A percentile compares a stretch with the other conserved stretches of the same genome.
These are phyloP conservation scores for Eimeria sp. DNA, from an alignment of 169 alveolate genomes.

Conservation along the genomic window DNA sequence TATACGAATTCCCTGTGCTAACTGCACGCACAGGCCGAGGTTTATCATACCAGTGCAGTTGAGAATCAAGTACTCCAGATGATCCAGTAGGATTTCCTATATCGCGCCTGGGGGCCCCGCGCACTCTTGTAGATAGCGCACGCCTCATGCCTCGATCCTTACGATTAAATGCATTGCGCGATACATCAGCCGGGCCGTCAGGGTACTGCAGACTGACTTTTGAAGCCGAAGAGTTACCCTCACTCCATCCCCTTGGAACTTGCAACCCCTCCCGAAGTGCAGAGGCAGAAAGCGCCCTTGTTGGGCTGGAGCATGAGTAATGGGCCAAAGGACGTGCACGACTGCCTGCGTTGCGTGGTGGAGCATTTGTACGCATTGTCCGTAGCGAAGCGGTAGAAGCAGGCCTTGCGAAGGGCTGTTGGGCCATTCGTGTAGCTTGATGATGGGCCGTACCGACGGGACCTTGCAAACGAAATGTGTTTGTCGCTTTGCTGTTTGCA, in stretches of 20 bases:
- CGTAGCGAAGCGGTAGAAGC: not conserved
- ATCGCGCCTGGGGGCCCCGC: not conserved
- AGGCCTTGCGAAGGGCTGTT: not conserved
- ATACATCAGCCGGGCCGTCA: not conserved
- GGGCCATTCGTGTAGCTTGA: not conserved
- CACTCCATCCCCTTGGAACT: not conserved
- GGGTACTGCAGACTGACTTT: not conserved
- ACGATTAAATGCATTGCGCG: not conserved
- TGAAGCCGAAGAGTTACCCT: not conserved
- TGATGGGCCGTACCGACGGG: not conserved
- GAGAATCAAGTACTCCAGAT: not conserved
- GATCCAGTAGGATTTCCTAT: conserved; percentile 17
- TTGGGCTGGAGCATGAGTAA: not conserved
- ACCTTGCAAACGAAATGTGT: not conserved
- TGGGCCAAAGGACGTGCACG: not conserved
- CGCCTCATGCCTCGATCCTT: not conserved
- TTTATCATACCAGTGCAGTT: conserved; percentile 27
- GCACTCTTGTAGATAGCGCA: not conserved
- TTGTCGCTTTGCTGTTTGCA: not conserved
- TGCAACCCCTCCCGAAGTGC: not conserved
- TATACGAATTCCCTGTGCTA: conserved; percentile 43
- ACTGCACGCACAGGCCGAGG: conserved; percentile 43
- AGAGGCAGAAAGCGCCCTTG: not conserved
- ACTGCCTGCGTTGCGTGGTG: not conserved
- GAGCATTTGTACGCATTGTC: conserved; percentile 4